Evolutionary conservation across 192 early-diverging fungal species (phyloP).

Genomic region (Diversispora eburnea): DNA sequence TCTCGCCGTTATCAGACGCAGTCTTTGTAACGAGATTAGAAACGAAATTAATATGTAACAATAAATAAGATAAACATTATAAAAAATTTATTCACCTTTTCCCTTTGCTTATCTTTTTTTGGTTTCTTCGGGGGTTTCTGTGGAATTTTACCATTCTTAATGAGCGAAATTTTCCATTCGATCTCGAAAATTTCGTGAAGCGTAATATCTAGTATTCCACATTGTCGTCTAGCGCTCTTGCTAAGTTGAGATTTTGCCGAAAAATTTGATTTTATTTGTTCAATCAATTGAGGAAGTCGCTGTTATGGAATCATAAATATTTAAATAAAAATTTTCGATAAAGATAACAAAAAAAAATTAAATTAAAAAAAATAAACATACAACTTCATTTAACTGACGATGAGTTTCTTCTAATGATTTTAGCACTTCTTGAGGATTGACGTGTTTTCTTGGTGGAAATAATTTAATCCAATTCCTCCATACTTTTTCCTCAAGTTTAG

Average conservation of each 20-base stretch:
- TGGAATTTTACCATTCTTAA: background rate
- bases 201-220: background rate
- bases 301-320: background rate
- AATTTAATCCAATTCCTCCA: background rate
- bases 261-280: background rate
- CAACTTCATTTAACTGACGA: background rate
- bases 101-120: background rate
- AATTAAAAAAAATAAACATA: background rate
- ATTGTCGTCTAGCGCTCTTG: background rate
- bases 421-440: background rate
- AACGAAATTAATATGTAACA: too few relatives aligned
- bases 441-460: background rate
- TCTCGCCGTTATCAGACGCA: background rate
- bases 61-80: too few relatives aligned
- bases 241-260: background rate
- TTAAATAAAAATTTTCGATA: background rate
- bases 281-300: background rate
- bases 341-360: background rate
- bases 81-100: too few relatives aligned
- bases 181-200: background rate
- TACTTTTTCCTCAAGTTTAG: background rate
- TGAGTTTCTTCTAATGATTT: background rate
- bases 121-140: background rate
- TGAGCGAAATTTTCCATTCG: background rate
- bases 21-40: background rate